A percentile compares a stretch with the other conserved stretches of the same genome.
These are phyloP conservation scores for Microdochium nivale DNA, from an alignment of 2,329 filamentous ascomycete genomes.

Conservation along the genomic window DNA sequence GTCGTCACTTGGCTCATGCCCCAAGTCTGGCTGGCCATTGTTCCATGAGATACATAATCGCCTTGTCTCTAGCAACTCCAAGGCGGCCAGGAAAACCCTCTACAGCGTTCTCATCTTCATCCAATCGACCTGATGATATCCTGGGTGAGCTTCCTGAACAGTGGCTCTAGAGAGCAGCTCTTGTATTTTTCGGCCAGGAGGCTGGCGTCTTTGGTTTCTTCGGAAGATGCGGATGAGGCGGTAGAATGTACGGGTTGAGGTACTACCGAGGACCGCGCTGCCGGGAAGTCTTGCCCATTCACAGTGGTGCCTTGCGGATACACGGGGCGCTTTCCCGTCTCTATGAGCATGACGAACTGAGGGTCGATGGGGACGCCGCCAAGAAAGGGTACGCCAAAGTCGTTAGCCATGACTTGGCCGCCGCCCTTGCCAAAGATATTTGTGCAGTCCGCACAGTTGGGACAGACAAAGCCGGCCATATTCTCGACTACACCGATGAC, in stretches of 20 bases:
- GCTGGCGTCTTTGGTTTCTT: constrained; percentile 23
- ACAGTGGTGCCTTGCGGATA: constrained; percentile 63
- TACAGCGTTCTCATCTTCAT: constrained; percentile 7
- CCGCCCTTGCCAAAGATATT: constrained; percentile 91
- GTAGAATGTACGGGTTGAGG: background rate
- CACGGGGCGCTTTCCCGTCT: constrained; percentile 56
- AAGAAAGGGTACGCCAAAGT: constrained; percentile 77
- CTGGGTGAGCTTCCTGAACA: constrained; percentile 59
- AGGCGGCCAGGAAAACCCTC: too few relatives aligned
- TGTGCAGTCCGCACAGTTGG: constrained; percentile 73
- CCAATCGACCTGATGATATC: constrained; percentile 32
- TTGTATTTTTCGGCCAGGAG: constrained; percentile 64
- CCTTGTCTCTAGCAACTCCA: too few relatives aligned
- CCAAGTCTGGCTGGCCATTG: too few relatives aligned
- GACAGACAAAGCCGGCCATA: constrained; percentile 88
- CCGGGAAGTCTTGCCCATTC: constrained; percentile 45
- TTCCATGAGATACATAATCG: too few relatives aligned
- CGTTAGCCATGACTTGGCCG: constrained; percentile 78
- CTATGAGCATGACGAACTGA: constrained; percentile 80
- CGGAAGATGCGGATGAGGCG: background rate
- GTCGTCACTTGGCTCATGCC: too few relatives aligned
- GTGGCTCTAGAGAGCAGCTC: constrained; percentile 58
- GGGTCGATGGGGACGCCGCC: constrained; percentile 88
- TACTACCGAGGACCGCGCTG: constrained; percentile 11
- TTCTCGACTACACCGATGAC: constrained; percentile 92